Evolutionary conservation across 2,329 filamentous ascomycete species (phyloP).

Genomic region (Pyrenochaeta sp.): DNA sequence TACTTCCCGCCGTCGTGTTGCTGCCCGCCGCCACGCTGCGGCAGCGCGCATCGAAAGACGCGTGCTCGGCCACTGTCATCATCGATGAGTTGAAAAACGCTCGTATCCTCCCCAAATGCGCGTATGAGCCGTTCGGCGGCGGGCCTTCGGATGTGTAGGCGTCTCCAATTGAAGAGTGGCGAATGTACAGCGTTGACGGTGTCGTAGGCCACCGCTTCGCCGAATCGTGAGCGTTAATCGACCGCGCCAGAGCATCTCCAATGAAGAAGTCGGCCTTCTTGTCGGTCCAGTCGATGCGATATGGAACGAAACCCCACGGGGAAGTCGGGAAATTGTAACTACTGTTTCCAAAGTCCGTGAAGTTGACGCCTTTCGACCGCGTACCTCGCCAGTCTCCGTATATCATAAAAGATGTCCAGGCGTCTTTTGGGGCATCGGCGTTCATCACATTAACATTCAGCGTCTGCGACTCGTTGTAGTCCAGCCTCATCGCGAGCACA

Average conservation of each 20-base stretch:
- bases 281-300: slow-evolving; percentile 54
- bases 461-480: slow-evolving; percentile 52
- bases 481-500: slow-evolving; percentile 53
- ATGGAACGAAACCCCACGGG: slow-evolving; percentile 54
- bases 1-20: too few relatives aligned
- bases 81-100: slow-evolving; percentile 57
- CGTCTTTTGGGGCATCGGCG: slow-evolving; percentile 45
- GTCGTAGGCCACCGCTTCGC: slow-evolving; percentile 40
- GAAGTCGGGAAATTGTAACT: slow-evolving; percentile 28
- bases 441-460: slow-evolving; percentile 54
- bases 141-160: slow-evolving; percentile 53
- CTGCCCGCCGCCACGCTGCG: neutral
- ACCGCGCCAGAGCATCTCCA: slow-evolving; percentile 40
- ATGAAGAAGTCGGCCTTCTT: slow-evolving; percentile 52
- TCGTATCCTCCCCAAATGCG: slow-evolving; percentile 52
- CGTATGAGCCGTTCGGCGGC: slow-evolving; percentile 47
- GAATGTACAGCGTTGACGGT: slow-evolving; percentile 50
- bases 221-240: slow-evolving; percentile 33
- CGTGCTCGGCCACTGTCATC: slow-evolving; percentile 38
- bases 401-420: slow-evolving; percentile 47
- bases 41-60: slow-evolving; percentile 41
- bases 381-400: slow-evolving; percentile 43
- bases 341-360: slow-evolving; percentile 40
- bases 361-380: slow-evolving; percentile 45
- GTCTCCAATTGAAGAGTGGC: slow-evolving; percentile 57